Evolutionary conservation across 495 filamentous ascomycete species (phyloP), one percentile per base, ranked within the genome.

Genomic region (Penicillium longicatenatum): DNA sequence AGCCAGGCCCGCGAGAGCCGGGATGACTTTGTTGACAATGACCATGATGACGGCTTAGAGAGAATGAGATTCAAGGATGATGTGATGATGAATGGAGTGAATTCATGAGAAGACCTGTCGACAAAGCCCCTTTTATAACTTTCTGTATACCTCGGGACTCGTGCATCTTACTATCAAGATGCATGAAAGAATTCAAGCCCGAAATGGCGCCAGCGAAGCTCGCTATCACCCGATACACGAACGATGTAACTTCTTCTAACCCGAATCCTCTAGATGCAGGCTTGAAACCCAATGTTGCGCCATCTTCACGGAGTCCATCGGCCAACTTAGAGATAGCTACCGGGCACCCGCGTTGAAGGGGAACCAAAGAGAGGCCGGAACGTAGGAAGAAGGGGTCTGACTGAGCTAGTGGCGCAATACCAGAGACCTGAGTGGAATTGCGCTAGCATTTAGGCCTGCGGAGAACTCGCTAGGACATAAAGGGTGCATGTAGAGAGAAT

Each of bases 1-100:
- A 20, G 70, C 63, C 11, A 76, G 60, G 29, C 65, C 65, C n/a
- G 67, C 59, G 20, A 66, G 54, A 26, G 63, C 46, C 41, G 68
- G 48, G 41, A 65, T 55, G 19, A 69, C 50, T 53, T 71, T 73
- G 64, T 58, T 69, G 53, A 74, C 58, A 61, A 68, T 61, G 60
- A 76, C 70, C 73, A 76, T 76, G 31, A 42, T 72, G 61, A 29
- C 21, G 30, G 19, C 30, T 39, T 17, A 11, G 24, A 41, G 50
- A 48, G 7, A 11, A 20, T n/a, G 21, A 6, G 41, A 39, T 17
- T 29, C 11, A 42, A 49, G 16, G 16, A 48, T 46, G 44, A 37
- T 19, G 3, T 47, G 46, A 24, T 20, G 8, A 8, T 48, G 46
- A n/a, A 51, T 54, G 37, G 33, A 39, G 10, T 11, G 31, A 31